Evolutionary conservation across 2,329 filamentous ascomycete species (phyloP).

Genomic region (Claviceps pazoutovae): DNA sequence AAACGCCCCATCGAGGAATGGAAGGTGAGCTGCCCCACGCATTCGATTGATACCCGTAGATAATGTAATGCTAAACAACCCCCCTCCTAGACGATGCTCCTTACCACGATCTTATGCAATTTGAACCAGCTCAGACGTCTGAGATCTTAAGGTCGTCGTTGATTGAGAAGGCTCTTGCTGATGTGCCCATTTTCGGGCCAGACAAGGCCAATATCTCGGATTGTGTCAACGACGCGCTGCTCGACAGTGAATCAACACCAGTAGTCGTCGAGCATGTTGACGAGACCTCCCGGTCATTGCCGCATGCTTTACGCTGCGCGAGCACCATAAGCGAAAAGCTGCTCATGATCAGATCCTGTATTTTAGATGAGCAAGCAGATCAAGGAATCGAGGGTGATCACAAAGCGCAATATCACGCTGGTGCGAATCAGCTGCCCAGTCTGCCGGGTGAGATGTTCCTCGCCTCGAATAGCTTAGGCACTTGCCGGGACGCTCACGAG

Average conservation of each 20-base stretch:
- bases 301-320: conserved; percentile 27
- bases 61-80: conserved; percentile 7
- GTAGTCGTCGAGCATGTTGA: conserved; percentile 23
- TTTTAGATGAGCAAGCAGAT: conserved; percentile 16
- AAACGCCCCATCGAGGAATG: conserved; percentile 41
- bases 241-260: conserved; percentile 19
- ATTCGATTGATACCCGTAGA: neutral
- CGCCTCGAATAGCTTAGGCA: conserved; percentile 25
- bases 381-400: conserved; percentile 10
- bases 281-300: conserved; percentile 21
- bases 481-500: conserved; percentile 45
- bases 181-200: conserved; percentile 43
- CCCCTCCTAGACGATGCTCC: conserved; percentile 28
- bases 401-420: conserved; percentile 8
- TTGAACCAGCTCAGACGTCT: conserved; percentile 39
- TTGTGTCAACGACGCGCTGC: conserved; percentile 28
- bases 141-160: conserved; percentile 41
- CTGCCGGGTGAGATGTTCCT: conserved; percentile 23
- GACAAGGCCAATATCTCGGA: conserved; percentile 29
- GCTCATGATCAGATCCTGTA: conserved; percentile 27
- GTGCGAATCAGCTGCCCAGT: conserved; percentile 15
- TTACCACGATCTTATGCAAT: conserved; percentile 43
- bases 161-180: conserved; percentile 36
- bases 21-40: conserved; percentile 26
- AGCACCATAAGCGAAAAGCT: conserved; percentile 35